Base-by-base conservation (phyloP, 2,329 filamentous ascomycete genomes). In the Microsporum canis region DNA sequence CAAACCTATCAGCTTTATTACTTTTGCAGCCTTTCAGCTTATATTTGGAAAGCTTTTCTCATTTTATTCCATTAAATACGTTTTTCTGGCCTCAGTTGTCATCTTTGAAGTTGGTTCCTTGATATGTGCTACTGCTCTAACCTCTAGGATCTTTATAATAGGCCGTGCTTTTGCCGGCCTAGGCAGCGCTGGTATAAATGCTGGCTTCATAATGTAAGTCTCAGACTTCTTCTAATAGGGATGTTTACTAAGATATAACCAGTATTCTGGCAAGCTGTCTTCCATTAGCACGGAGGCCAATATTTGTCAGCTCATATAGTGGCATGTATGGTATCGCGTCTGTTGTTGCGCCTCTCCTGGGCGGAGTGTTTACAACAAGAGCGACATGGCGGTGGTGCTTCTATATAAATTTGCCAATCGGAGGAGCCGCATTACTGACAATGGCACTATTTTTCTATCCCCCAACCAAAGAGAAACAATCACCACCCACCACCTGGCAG, bases 11-110 rank as follows among this genome's bases (percentile, higher is more conserved):
- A 57, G 60, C 43, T 61, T 58, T 39, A 60, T 60, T 47, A 57
- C 60, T 23, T 57, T 58, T 39, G 51, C 51, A 8, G 70, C 74
- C 4, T 67, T 68, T 34, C 66, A 70, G 49, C 68, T 71, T 7
- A 45, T 70, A 33, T 68, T 66, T 45, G 76, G 76, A 62, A 74
- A 74, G 27, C 61, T 78, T 33, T 78, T 77, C 57, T 72, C 70
- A 1, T 70, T 76, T 49, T 74, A 73, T 64, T 69, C 71, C 2
- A 69, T 73, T 3, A 75, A 77, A 65, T 72, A 69, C 41, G 64
- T 69, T 5, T 71, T 68, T 39, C 59, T 73, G 6, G 27, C 55
- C 39, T 65, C 65, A 12, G 64, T 73, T 3, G 39, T 65, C 2
- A 59, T 73, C 10, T 74, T 66, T 68, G 71, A 62, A 49, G 39